Evolutionary conservation across 495 filamentous ascomycete species (phyloP).

Genomic region (Penicillium lividum): DNA sequence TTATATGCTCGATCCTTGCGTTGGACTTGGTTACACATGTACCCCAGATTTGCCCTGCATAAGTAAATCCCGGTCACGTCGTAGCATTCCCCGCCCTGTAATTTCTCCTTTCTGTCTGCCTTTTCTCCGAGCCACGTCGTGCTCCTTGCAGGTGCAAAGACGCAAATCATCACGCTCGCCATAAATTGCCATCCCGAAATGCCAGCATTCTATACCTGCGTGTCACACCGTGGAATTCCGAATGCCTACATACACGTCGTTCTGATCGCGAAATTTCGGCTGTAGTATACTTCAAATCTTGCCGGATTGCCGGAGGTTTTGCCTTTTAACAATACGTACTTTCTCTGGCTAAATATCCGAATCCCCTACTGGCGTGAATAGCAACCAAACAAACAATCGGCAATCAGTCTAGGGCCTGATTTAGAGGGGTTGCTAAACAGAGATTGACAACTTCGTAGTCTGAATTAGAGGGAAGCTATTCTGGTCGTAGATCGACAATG

Average conservation of each 20-base stretch:
- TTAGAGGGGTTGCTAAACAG: too few relatives aligned
- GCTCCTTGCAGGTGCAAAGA: conserved; percentile 2
- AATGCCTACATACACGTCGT: background rate
- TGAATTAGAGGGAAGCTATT: too few relatives aligned
- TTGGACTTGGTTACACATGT: background rate
- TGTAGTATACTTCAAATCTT: background rate
- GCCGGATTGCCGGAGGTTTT: background rate
- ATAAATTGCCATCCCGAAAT: background rate
- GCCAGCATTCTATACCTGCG: background rate
- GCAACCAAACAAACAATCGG: too few relatives aligned
- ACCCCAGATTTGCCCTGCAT: background rate
- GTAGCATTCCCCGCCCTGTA: background rate
- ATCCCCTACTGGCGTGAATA: background rate
- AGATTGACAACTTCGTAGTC: too few relatives aligned
- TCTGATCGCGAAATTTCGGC: too few relatives aligned
- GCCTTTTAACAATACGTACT: background rate
- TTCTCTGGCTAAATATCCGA: background rate
- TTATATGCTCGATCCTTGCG: background rate
- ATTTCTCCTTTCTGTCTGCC: background rate
- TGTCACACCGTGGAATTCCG: background rate
- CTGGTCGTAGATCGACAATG: too few relatives aligned
- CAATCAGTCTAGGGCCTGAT: too few relatives aligned
- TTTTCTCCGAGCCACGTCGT: conserved; percentile 3
- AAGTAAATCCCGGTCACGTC: background rate
- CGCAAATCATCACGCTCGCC: background rate